Evolutionary conservation across 78 protist genomes (phyloP), one percentile per base, ranked within the genome.

Genomic region (Planoprotostelium fungivorum): DNA sequence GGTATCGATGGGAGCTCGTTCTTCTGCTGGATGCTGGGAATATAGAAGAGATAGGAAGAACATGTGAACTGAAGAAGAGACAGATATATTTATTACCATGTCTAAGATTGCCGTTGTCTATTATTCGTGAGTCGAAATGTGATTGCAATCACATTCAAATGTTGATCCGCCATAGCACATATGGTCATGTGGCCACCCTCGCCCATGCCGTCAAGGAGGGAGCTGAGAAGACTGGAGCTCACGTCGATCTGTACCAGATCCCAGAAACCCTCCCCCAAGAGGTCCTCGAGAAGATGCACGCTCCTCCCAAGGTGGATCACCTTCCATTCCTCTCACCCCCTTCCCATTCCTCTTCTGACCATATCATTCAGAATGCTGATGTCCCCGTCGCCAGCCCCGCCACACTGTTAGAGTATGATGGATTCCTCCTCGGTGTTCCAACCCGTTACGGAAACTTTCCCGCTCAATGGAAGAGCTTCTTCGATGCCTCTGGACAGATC

Each of bases 401-500:
- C 5, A 36, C 36, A 5, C 36, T 85, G 34, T 35, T 35, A 85
- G 37, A 85, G 37, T 85, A 85, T 16, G 96, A 95, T 63, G 94
- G 90, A 36, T 29, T 93, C 84, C 9, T 93, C 29, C 51, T 90
- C 34, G 93, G 93, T 31, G 31, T 86, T 29, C 95, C 97, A 28
- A 91, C 94, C 5, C 92, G 94, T 36, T 93, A 28, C 28, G 96
- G 97, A 31, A 83, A 34, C 89, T 0, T 29, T 29, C 73, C 96
- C n/a, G 85, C 96, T 29, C 96, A 95, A 86, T 35, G 31, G 38
- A 88, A 90, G 89, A 63, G 85, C n/a, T 91, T 91, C 87, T 31
- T 31, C n/a, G 95, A 91, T 83, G 0, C 63, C 35, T 84, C 91
- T 0, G 95, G 94, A 29, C 36, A 84, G 16, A 84, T 87, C 34